Evolutionary conservation across 2,329 filamentous ascomycete genomes (phyloP).

Genomic region (Colletotrichum somersetense): DNA sequence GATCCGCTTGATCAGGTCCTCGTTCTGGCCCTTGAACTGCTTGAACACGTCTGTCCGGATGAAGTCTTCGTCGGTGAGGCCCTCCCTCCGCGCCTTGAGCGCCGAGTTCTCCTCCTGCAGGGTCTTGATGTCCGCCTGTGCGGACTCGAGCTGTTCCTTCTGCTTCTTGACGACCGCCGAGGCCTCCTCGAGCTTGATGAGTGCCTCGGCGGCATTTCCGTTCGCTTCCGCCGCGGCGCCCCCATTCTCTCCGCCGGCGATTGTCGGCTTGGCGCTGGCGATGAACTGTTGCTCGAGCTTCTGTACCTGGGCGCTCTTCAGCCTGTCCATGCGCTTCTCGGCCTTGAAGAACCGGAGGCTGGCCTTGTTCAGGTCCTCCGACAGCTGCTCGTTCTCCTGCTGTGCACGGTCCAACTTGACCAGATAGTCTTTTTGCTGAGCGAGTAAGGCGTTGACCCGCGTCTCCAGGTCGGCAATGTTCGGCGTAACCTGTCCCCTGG

Average conservation of each 20-base stretch:
- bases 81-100: constrained; percentile 75
- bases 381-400: constrained; percentile 85
- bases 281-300: constrained; percentile 93
- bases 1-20: constrained; percentile 91
- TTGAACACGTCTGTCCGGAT: constrained; percentile 95
- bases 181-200: constrained; percentile 83
- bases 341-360: constrained; percentile 94
- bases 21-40: constrained; percentile 87
- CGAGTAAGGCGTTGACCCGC: constrained; percentile 80
- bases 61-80: constrained; percentile 91
- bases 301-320: constrained; percentile 88
- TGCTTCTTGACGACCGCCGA: constrained; percentile 82
- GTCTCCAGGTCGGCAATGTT: constrained; percentile 80
- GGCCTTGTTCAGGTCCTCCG: constrained; percentile 87
- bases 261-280: constrained; percentile 68
- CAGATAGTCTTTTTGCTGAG: constrained; percentile 84
- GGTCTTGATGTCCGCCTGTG: constrained; percentile 81
- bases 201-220: constrained; percentile 73
- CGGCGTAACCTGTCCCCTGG: constrained; percentile 69
- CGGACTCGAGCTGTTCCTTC: constrained; percentile 86
- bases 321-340: constrained; percentile 92
- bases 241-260: constrained; percentile 67
- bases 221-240: constrained; percentile 66
- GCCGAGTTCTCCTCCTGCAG: constrained; percentile 84
- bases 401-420: constrained; percentile 81